Evolutionary conservation across 192 early-diverging fungal genomes (phyloP), one percentile per base, ranked within the genome.

Genomic region (Haplosporangium gracile): DNA sequence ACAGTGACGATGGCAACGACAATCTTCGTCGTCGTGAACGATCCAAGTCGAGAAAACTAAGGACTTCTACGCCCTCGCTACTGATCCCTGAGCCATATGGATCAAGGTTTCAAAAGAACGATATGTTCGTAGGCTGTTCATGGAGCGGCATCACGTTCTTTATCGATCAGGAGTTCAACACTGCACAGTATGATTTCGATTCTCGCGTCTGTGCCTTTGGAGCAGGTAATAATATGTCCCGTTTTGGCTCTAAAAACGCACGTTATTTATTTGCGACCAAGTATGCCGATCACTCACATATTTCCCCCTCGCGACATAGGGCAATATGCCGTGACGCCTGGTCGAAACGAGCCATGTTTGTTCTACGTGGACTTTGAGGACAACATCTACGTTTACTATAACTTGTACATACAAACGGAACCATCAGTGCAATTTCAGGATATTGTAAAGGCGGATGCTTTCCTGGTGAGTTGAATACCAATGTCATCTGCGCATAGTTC

Each of bases 331-430:
- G 76, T 93, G 34, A 74, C 82, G 1, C 87, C 88, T 13, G 87
- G 88, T 13, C 75, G 88, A 42, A 93, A 93, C 39, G 90, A 92
- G 57, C 91, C 91, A 13, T 93, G 92, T 68, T 76, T 93, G 38
- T 90, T 93, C 39, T 93, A 93, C 72, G 92, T 93, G 4, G 92
- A 93, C 74, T 93, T 93, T 85, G 92, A 93, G 43, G 92, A 93
- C 70, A 90, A 92, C 36, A 92, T 93, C 24, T 91, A 77, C 72
- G 92, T 93, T 20, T 93, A 93, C 80, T 88, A 92, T 74, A 90
- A 93, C 78, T 63, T 93, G 13, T 85, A 82, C 29, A 90, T 93
- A 29, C 82, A 89, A 40, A 88, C 92, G 11, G 83, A 88, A 43
- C 90, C 91, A 0, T 79, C 90, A 0, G 65, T 69, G 16, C 82